Conservation (phyloP, 2,329 filamentous ascomycete genomes). For the Zasmidium citrigriseum region DNA sequence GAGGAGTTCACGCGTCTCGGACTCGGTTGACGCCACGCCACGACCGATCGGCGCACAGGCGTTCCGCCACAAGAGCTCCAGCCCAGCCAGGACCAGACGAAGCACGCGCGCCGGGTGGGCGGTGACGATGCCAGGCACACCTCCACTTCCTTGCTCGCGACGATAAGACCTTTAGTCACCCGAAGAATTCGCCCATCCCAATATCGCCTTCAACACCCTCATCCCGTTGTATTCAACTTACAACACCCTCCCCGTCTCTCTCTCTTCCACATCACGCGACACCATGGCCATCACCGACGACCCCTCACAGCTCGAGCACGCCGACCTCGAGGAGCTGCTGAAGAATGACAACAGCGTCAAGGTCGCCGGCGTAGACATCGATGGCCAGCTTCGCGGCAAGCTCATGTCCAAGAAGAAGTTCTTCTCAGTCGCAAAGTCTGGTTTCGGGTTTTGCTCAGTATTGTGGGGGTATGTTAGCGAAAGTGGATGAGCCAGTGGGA, state of each 20-base stretch:
- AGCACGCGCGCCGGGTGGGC: not conserved
- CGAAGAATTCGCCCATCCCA: conserved; percentile 2
- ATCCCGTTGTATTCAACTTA: conserved; percentile 23
- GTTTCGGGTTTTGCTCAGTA: conserved; percentile 95
- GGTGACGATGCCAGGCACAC: not conserved
- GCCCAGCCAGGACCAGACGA: not conserved
- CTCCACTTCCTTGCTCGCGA: not conserved
- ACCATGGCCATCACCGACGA: conserved; percentile 38
- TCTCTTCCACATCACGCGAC: conserved; percentile 4
- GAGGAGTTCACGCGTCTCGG: not conserved
- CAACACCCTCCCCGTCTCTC: conserved; percentile 1
- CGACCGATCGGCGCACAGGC: not conserved
- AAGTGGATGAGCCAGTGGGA: no score
- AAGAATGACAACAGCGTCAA: conserved; percentile 77
- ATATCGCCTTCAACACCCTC: conserved; percentile 8
- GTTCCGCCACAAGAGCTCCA: not conserved
- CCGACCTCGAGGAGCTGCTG: conserved; percentile 67
- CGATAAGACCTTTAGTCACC: not conserved
- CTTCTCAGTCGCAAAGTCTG: conserved; percentile 73
- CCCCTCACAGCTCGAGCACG: conserved; percentile 55
- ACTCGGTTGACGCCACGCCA: not conserved
- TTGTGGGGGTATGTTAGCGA: no score
- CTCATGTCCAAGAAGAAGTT: conserved; percentile 93
- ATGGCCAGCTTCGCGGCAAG: conserved; percentile 85
- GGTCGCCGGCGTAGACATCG: conserved; percentile 82